phyloP scores from a whole-genome alignment of 2,329 filamentous ascomycete species.

The Calonectria honghensis region DNA sequence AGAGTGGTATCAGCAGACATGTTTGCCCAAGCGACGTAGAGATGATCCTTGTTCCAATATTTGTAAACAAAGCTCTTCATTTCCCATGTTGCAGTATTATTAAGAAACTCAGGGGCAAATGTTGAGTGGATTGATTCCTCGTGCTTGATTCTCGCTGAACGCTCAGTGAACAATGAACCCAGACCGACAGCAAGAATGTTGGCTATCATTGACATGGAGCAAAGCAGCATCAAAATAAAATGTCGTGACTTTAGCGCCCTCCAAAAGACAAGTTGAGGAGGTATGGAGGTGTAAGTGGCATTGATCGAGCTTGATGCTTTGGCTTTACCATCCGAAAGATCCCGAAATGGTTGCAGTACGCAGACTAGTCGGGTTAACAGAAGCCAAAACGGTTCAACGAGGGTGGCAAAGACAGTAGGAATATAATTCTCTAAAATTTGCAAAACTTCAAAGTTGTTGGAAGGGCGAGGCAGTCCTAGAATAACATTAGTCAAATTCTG shows the following conservation, averaged over 20 bases:
- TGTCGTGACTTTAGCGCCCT: conserved; percentile 67
- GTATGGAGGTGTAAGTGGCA: conserved; percentile 71
- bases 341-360: conserved; percentile 72
- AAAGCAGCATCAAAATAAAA: conserved; percentile 67
- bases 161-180: conserved; percentile 69
- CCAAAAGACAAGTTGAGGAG: conserved; percentile 70
- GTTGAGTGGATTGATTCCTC: too few relatives aligned
- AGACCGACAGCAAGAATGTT: conserved; percentile 74
- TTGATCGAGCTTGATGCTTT: conserved; percentile 62
- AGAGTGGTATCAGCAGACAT: too few relatives aligned
- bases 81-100: too few relatives aligned
- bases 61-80: too few relatives aligned
- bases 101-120: too few relatives aligned
- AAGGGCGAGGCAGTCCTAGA: conserved; percentile 58
- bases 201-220: conserved; percentile 67
- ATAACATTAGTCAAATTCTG: not conserved
- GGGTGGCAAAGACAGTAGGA: conserved; percentile 71
- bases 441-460: conserved; percentile 57
- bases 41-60: too few relatives aligned
- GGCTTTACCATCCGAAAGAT: conserved; percentile 64
- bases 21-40: too few relatives aligned
- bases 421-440: conserved; percentile 69
- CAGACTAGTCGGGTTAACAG: conserved; percentile 72
- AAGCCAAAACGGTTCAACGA: conserved; percentile 75
- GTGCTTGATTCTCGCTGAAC: too few relatives aligned